These are phyloP conservation scores for Phaeodactylum tricornutum DNA, from an alignment of 108 stramenopile species.

Conservation along the genomic window DNA sequence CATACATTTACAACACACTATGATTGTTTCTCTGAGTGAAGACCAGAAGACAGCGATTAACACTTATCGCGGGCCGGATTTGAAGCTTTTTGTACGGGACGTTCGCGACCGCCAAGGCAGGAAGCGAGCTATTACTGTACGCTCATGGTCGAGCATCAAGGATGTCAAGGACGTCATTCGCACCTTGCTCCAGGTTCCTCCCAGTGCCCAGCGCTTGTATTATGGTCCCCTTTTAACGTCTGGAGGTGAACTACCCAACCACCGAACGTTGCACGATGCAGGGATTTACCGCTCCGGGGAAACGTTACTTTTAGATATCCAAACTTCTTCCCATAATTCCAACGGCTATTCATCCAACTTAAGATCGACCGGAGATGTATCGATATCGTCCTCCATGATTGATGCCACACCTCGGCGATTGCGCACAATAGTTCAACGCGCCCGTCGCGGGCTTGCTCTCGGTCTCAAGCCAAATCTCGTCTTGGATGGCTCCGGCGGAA, in stretches of 20 bases:
- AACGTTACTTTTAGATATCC: constrained; percentile 69
- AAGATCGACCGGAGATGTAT: constrained; percentile 39
- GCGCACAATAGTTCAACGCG: constrained; percentile 44
- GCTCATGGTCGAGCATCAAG: constrained; percentile 77
- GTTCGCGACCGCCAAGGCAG: constrained; percentile 49
- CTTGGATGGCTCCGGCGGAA: constrained; percentile 93
- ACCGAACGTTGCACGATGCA: constrained; percentile 74
- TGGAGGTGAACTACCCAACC: constrained; percentile 61
- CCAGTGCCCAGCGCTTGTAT: constrained; percentile 55
- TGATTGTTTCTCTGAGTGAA: too few species aligned
- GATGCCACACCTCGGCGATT: constrained; percentile 49
- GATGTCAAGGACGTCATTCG: constrained; percentile 74
- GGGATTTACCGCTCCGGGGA: constrained; percentile 79
- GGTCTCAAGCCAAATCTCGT: constrained; percentile 83
- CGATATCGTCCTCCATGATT: constrained; percentile 55
- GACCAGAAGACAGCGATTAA: too few species aligned
- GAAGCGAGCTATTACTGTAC: constrained; percentile 62
- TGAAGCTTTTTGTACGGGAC: constrained; percentile 74
- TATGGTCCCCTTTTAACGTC: constrained; percentile 64
- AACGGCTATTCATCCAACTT: constrained; percentile 15
- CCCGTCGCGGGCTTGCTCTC: constrained; percentile 51
- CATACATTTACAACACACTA: too few species aligned
- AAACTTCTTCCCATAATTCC: constrained; percentile 1
- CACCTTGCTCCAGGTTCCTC: constrained; percentile 53
- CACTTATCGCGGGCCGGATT: constrained; percentile 30